Conservation (phyloP, 257 asterid species). For the Ligustrum vulgare region DNA sequence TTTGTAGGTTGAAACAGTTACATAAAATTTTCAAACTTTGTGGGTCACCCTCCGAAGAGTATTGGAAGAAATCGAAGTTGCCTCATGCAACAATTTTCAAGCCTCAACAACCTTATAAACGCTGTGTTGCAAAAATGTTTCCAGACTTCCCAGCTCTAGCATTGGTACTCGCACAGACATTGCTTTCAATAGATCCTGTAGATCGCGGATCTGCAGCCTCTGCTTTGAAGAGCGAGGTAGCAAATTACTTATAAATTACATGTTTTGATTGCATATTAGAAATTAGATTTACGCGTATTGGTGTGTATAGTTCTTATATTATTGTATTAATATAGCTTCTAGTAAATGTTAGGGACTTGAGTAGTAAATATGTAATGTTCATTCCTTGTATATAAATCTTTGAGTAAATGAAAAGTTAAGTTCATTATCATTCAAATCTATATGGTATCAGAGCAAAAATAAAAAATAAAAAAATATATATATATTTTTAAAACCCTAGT, state of each 20-base stretch:
- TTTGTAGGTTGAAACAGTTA: conserved; percentile 87
- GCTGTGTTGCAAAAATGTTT: conserved; percentile 79
- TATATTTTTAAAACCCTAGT: too few species aligned
- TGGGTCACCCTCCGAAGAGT: conserved; percentile 96
- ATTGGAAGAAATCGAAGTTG: conserved; percentile 93
- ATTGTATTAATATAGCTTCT: too few species aligned
- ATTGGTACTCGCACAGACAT: conserved; percentile 64
- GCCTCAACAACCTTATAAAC: conserved; percentile 91
- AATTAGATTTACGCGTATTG: background rate
- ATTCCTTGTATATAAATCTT: too few species aligned
- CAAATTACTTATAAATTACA: background rate
- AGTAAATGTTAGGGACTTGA: too few species aligned
- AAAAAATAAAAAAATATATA: too few species aligned
- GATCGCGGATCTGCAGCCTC: conserved; percentile 88
- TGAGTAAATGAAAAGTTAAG: too few species aligned
- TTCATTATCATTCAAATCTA: too few species aligned
- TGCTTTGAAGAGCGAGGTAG: conserved; percentile 87
- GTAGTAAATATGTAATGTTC: too few species aligned
- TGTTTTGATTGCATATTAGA: conserved; percentile 8
- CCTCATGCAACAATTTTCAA: conserved; percentile 95
- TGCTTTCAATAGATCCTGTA: conserved; percentile 81
- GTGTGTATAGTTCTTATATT: too few species aligned
- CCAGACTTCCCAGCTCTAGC: conserved; percentile 85
- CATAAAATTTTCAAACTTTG: conserved; percentile 97
- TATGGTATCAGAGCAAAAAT: too few species aligned